Conservation (phyloP, 1,284 basidiomycete genomes). For the Ustanciosporium gigantosporum region DNA sequence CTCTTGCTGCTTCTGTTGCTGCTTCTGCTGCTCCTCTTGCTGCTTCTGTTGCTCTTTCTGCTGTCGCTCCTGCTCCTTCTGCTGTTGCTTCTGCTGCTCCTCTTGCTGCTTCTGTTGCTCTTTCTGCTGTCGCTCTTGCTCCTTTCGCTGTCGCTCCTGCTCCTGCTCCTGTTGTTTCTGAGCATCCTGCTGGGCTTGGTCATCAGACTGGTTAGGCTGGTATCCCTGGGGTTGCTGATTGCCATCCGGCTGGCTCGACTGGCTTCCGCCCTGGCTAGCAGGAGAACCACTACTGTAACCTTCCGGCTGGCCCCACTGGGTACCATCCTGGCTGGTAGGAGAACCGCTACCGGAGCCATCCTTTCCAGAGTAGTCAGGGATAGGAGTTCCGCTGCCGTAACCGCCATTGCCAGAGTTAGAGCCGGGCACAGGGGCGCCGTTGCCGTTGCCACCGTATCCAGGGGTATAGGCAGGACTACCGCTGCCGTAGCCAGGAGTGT, state of each 20-base stretch:
- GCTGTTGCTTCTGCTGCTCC: neutral
- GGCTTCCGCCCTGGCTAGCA: too few species aligned
- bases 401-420: neutral
- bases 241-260: too few species aligned
- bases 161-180: neutral
- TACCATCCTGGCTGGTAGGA: too few species aligned
- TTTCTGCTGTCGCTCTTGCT: slow-evolving; percentile 3
- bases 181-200: neutral
- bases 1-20: slow-evolving; percentile 2
- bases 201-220: neutral
- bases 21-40: neutral
- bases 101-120: neutral
- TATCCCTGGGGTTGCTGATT: neutral
- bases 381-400: neutral
- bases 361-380: too few species aligned
- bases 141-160: slow-evolving; percentile 1
- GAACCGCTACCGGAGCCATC: neutral
- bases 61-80: slow-evolving; percentile 2
- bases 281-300: too few species aligned
- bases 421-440: neutral
- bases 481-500: neutral
- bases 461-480: neutral
- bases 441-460: neutral
- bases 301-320: neutral
- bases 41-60: slow-evolving; percentile 4